Evolutionary conservation across 495 filamentous ascomycete genomes (phyloP).

Genomic region (Penicillium nucicola): DNA sequence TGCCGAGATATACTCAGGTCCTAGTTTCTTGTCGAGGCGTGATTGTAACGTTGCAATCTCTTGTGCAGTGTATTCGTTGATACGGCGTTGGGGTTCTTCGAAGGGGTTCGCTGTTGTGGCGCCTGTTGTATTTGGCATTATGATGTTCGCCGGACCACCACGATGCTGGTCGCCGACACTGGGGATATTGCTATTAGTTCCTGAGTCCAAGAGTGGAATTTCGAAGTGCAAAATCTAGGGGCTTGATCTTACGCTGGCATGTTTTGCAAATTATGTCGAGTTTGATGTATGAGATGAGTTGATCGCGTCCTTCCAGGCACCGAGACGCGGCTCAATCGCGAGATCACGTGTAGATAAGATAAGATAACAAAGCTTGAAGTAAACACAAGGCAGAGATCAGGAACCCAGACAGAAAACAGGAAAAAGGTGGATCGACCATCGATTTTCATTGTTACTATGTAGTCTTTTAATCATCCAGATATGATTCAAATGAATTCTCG

Average conservation of each 20-base stretch:
- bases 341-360: constrained; percentile 38
- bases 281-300: constrained; percentile 13
- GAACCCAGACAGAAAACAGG: background rate
- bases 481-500: constrained; percentile 8
- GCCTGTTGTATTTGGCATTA: constrained; percentile 35
- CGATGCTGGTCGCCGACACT: constrained; percentile 83
- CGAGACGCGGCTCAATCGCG: constrained; percentile 32
- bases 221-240: too few relatives aligned
- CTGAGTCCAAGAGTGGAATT: constrained; percentile 5
- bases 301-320: constrained; percentile 24
- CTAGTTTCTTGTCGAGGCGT: constrained; percentile 87
- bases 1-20: constrained; percentile 90
- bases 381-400: background rate
- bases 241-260: constrained; percentile 46
- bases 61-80: constrained; percentile 78
- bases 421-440: too few relatives aligned
- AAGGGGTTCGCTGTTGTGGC: constrained; percentile 65
- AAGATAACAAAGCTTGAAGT: background rate
- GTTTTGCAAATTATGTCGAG: constrained; percentile 6
- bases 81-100: constrained; percentile 61
- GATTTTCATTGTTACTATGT: too few relatives aligned
- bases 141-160: constrained; percentile 31
- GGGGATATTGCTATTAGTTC: constrained; percentile 26
- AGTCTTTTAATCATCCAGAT: too few relatives aligned
- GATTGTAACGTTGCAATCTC: constrained; percentile 87